Percentiles rank a stretch among this genome's conserved stretches.
Conservation (phyloP, 345 rosid species). For the Citrus maxima region DNA sequence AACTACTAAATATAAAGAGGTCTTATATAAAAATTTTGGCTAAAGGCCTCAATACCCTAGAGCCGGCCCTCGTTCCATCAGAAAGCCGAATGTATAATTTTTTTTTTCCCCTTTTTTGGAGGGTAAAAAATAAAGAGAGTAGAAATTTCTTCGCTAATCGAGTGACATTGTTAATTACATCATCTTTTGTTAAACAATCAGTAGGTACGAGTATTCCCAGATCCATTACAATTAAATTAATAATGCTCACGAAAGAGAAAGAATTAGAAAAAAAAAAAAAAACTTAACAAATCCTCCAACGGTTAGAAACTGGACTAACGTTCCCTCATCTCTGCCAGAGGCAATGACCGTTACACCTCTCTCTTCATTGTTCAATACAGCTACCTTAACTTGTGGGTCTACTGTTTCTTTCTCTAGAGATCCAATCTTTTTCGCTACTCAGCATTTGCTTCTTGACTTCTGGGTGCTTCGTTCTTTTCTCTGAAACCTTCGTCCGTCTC, state of each 20-base stretch:
- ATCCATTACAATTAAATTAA: no score
- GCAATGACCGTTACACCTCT: slow-evolving; percentile 35
- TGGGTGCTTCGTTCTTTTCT: slow-evolving; percentile 18
- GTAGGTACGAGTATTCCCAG: no score
- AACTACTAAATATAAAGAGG: no score
- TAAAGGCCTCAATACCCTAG: no score
- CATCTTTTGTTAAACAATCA: no score
- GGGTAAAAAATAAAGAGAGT: no score
- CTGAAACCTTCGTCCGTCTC: background rate
- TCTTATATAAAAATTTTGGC: fast-evolving
- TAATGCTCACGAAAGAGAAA: no score
- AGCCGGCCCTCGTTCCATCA: background rate
- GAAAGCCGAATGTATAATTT: background rate
- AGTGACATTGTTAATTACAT: no score
- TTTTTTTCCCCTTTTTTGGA: background rate
- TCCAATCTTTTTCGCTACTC: background rate
- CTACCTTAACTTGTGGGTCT: background rate
- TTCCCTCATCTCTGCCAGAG: background rate
- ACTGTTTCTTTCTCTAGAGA: background rate
- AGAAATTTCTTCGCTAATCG: no score
- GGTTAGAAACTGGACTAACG: slow-evolving; percentile 33
- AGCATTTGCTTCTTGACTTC: background rate
- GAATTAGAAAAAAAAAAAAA: background rate
- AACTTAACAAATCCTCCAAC: slow-evolving; percentile 24
- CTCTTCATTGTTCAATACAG: background rate